Evolutionary conservation across 495 filamentous ascomycete genomes (phyloP).

Genomic region (Aspergillus heteromorphus): DNA sequence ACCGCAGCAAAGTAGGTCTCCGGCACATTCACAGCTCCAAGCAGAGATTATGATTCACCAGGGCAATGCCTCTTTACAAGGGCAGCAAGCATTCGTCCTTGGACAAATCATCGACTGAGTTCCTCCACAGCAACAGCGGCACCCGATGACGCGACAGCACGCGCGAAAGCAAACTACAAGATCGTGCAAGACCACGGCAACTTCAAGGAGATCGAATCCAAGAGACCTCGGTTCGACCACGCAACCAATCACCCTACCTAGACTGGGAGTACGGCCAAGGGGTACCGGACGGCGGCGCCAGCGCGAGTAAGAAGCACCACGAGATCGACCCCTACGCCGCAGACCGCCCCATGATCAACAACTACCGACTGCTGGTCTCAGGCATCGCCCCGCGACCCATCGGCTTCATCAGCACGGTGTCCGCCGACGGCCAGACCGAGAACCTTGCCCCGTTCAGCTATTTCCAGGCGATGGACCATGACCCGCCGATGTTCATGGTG

Average conservation of each 20-base stretch:
- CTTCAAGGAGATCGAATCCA: conserved; percentile 65
- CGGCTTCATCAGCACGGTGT: conserved; percentile 51
- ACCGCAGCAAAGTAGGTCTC: neutral
- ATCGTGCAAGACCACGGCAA: conserved; percentile 36
- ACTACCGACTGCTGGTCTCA: conserved; percentile 86
- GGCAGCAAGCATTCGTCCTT: neutral
- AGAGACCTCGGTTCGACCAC: conserved; percentile 55
- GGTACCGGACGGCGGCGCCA: conserved; percentile 50
- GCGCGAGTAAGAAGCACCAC: conserved; percentile 51
- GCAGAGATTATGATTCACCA: no score
- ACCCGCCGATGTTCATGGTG: conserved; percentile 78
- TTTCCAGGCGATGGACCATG: conserved; percentile 73
- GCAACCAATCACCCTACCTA: conserved; percentile 57
- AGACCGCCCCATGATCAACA: conserved; percentile 57
- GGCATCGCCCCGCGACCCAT: conserved; percentile 76
- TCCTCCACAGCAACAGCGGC: conserved; percentile 13
- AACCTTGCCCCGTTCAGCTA: conserved; percentile 85
- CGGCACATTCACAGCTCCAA: no score
- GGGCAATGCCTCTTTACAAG: neutral
- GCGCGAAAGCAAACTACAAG: conserved; percentile 19
- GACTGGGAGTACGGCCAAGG: conserved; percentile 69
- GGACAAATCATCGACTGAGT: conserved; percentile 5
- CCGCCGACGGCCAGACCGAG: conserved; percentile 44
- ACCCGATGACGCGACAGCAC: conserved; percentile 1
- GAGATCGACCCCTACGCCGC: conserved; percentile 73